Evolutionary conservation across 2,329 filamentous ascomycete species (phyloP).

Genomic region (Celoporthe dispersa): DNA sequence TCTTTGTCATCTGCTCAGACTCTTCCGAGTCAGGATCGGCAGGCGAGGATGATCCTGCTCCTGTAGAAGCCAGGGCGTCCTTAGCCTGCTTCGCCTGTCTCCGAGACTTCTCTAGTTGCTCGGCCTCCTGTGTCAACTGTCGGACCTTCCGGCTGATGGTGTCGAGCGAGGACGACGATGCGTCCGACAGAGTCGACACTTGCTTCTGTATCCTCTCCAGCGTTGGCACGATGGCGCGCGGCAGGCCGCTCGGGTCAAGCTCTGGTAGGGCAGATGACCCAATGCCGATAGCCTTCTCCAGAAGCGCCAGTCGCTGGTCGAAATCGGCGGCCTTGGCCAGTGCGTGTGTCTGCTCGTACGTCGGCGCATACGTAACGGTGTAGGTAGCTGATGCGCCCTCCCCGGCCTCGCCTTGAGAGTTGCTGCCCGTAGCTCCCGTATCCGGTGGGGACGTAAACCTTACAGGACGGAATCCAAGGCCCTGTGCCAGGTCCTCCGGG

Average conservation of each 20-base stretch:
- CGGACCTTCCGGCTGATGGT: constrained; percentile 71
- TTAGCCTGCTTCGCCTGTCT: constrained; percentile 65
- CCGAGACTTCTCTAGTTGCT: constrained; percentile 69
- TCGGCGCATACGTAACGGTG: constrained; percentile 66
- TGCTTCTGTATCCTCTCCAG: constrained; percentile 82
- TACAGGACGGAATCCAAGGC: constrained; percentile 33
- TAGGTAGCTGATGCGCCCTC: constrained; percentile 54
- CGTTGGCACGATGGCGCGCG: constrained; percentile 78
- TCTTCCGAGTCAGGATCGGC: constrained; percentile 50
- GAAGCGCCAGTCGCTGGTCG: constrained; percentile 74
- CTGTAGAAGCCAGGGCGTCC: constrained; percentile 58
- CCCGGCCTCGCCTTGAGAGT: constrained; percentile 35
- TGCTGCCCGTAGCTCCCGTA: constrained; percentile 21
- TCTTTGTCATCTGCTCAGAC: constrained; percentile 78
- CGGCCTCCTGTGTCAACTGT: constrained; percentile 72
- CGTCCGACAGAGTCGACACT: constrained; percentile 73
- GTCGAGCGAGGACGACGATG: constrained; percentile 74
- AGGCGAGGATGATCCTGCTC: constrained; percentile 32
- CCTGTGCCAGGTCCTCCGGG: constrained; percentile 36
- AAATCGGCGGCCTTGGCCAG: constrained; percentile 86
- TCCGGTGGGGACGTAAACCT: constrained; percentile 33
- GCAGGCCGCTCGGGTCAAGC: constrained; percentile 58
- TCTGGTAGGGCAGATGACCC: constrained; percentile 70
- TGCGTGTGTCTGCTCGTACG: constrained; percentile 70
- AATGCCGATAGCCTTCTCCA: constrained; percentile 84